A percentile compares a stretch with the other conserved stretches of the same genome.
Conservation (phyloP, 495 filamentous ascomycete species). For the Pseudoneurospora amorphoporcata region DNA sequence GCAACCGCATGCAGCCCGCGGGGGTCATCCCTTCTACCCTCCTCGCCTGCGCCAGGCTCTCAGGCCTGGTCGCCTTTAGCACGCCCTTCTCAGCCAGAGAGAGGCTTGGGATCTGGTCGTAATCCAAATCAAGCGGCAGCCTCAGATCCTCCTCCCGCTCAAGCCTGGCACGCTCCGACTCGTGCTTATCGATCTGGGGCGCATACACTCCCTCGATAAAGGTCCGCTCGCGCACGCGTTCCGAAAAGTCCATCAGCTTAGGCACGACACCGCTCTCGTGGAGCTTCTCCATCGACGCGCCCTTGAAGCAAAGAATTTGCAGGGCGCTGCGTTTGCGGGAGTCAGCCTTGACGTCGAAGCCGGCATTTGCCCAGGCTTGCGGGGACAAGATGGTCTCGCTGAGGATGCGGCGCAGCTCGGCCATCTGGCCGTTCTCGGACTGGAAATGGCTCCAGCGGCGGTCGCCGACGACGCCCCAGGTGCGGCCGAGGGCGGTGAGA, state of each 20-base stretch:
- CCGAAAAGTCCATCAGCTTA: slow-evolving; percentile 34
- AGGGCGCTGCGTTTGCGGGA: slow-evolving; percentile 53
- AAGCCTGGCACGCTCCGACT: slow-evolving; percentile 50
- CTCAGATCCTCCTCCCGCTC: slow-evolving; percentile 64
- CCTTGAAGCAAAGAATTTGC: slow-evolving; percentile 59
- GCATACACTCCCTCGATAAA: slow-evolving; percentile 74
- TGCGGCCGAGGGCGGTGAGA: slow-evolving; percentile 68
- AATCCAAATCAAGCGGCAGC: slow-evolving; percentile 71
- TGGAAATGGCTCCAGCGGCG: slow-evolving; percentile 63
- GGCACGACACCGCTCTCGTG: slow-evolving; percentile 37
- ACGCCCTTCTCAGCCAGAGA: slow-evolving; percentile 65
- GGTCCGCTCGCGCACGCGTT: slow-evolving; percentile 53
- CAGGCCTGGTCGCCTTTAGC: slow-evolving; percentile 60
- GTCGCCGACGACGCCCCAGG: slow-evolving; percentile 68
- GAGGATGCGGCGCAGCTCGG: slow-evolving; percentile 52
- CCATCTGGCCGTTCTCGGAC: slow-evolving; percentile 50
- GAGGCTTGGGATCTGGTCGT: slow-evolving; percentile 57
- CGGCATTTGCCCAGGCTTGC: slow-evolving; percentile 54
- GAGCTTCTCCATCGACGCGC: slow-evolving; percentile 45
- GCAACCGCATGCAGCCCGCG: slow-evolving; percentile 44
- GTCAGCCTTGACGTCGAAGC: slow-evolving; percentile 56
- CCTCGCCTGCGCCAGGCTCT: slow-evolving; percentile 79
- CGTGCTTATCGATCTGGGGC: slow-evolving; percentile 69
- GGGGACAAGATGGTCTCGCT: slow-evolving; percentile 41
- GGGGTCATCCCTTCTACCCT: slow-evolving; percentile 75